A percentile compares a stretch with the other conserved stretches of the same genome.
phyloP scores from a whole-genome alignment of 2,329 filamentous ascomycete species.

The Fusarium verrucosum region DNA sequence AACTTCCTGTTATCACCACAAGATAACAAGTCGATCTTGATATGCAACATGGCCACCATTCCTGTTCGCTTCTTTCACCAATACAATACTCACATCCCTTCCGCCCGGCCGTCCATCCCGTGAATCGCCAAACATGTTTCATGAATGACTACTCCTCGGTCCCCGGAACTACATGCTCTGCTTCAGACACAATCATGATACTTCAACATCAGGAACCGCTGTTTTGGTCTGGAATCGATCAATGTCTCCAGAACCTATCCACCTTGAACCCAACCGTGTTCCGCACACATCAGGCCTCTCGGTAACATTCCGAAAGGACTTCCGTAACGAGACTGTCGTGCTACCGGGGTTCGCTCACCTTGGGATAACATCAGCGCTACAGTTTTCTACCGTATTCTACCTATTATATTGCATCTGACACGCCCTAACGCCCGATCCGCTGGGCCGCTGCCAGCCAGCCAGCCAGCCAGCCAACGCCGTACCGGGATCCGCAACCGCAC shows the following conservation, averaged over 20 bases:
- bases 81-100: neutral
- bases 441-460: conserved; percentile 38
- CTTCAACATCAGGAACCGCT: conserved; percentile 7
- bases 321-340: conserved; percentile 21
- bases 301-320: conserved; percentile 41
- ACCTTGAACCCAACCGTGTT: conserved; percentile 22
- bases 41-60: conserved; percentile 14
- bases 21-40: conserved; percentile 7
- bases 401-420: conserved; percentile 1
- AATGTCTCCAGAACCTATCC: conserved; percentile 9
- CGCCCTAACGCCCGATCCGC: conserved; percentile 40
- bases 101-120: conserved; percentile 17
- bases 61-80: conserved; percentile 10
- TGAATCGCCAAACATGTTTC: conserved; percentile 16
- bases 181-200: conserved; percentile 1
- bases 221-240: conserved; percentile 13
- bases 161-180: conserved; percentile 4
- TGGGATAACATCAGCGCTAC: conserved; percentile 15
- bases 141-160: conserved; percentile 14
- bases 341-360: conserved; percentile 18
- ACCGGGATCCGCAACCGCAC: conserved; percentile 23
- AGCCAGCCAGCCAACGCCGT: conserved; percentile 26
- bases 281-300: conserved; percentile 43
- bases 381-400: conserved; percentile 1
- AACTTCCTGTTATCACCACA: neutral